Evolutionary conservation across 2,329 filamentous ascomycete genomes (phyloP), one percentile per base, ranked within the genome.

Genomic region (Colletotrichum sp.): DNA sequence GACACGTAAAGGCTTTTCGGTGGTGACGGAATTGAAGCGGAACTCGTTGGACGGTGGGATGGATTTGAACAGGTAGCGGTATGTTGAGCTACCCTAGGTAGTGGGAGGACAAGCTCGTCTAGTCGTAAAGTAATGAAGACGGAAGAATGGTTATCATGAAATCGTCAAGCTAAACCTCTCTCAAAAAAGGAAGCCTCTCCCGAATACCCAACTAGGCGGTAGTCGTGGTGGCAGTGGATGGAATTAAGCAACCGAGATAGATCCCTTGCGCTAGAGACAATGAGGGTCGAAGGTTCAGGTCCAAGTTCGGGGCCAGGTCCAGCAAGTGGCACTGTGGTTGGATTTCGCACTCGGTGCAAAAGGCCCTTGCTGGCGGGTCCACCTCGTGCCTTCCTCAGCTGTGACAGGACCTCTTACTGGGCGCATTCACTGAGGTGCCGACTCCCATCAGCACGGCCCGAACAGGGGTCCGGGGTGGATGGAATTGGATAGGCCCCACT

Each of bases 141-240:
- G 32, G n/a, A 60, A 65, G 49, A 30, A 34, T 28, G 70, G 64
- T 44, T 76, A 66, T 74, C 74, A 76, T 76, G 64, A 63, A 69
- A 60, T 74, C 70, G 74, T 76, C 70, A 73, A 57, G n/a, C 55
- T 34, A 8, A 63, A 62, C 26, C 36, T 65, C 69, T 71, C 36
- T 52, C 59, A 34, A 21, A 57, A 57, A 75, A 49, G 16, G 26
- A 74, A 64, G 69, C 59, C 59, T 8, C 6, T 64, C 28, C 18
- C 73, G 64, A 30, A 65, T 15, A 49, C n/a, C 59, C 36, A 36
- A 7, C 10, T 21, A 52, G 44, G 44, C 8, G n/a, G 44, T 13
- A 52, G n/a, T 52, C n/a, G 44, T 52, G 44, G 44, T 49, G 44
- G 44, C 44, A 52, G 44, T 10, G 10, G n/a, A 21, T 21, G 36